A percentile compares a stretch with the other conserved stretches of the same genome.
Evolutionary conservation across 2,329 filamentous ascomycete genomes (phyloP).

Genomic region (Drechmeria coniospora): DNA sequence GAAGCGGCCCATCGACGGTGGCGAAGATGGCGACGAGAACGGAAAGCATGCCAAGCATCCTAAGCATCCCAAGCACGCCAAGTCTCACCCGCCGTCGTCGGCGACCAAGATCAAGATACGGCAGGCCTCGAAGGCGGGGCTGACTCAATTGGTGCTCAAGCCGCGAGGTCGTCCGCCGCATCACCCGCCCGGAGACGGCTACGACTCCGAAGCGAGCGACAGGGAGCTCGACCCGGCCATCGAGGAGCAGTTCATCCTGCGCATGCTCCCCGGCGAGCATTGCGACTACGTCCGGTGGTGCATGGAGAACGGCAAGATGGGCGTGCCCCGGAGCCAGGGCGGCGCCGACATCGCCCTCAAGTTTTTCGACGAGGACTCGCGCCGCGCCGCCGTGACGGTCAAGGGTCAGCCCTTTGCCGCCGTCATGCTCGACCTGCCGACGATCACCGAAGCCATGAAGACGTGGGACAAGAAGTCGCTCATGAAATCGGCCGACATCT

Average conservation of each 20-base stretch:
- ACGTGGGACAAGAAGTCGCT: conserved; percentile 79
- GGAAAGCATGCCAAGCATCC: conserved; percentile 29
- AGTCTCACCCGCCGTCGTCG: too few relatives aligned
- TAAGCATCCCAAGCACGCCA: conserved; percentile 29
- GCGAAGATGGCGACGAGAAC: too few relatives aligned
- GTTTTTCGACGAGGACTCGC: conserved; percentile 59
- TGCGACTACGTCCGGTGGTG: conserved; percentile 67
- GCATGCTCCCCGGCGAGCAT: conserved; percentile 75
- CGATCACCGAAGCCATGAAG: conserved; percentile 82
- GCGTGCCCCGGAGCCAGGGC: conserved; percentile 43
- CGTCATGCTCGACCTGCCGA: conserved; percentile 68
- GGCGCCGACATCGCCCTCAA: conserved; percentile 68
- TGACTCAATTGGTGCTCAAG: conserved; percentile 33
- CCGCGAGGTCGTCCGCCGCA: conserved; percentile 52
- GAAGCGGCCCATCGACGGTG: conserved; percentile 44
- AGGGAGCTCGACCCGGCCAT: conserved; percentile 74
- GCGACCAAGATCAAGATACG: conserved; percentile 42
- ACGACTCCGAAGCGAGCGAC: conserved; percentile 92
- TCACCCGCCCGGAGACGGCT: conserved; percentile 69
- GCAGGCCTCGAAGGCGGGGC: conserved; percentile 20
- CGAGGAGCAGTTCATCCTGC: conserved; percentile 77
- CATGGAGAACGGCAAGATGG: conserved; percentile 64
- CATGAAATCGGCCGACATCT: conserved; percentile 79
- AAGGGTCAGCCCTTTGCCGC: conserved; percentile 60
- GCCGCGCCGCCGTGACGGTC: conserved; percentile 58